A percentile compares a stretch with the other conserved stretches of the same genome.
These are phyloP conservation scores for Pythium dissimile DNA, from an alignment of 352 stramenopile species.

Conservation along the genomic window DNA sequence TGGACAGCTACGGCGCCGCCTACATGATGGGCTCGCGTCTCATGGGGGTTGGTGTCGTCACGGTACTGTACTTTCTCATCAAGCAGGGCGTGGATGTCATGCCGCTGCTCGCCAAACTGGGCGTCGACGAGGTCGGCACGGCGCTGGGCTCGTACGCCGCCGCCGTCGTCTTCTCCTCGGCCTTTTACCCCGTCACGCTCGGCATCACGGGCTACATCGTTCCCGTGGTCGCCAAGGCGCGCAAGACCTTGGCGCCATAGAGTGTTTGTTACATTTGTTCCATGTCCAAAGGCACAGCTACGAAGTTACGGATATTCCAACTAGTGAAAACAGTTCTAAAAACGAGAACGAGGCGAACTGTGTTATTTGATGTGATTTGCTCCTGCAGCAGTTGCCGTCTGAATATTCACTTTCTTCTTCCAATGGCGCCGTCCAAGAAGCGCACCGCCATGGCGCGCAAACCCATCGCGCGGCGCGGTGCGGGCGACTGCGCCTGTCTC, in stretches of 20 bases:
- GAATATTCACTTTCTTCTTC: neutral
- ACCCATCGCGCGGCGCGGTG: neutral
- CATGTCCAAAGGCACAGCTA: too few species aligned
- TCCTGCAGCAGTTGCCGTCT: neutral
- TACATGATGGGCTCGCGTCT: slow-evolving; percentile 89
- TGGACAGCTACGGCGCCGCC: slow-evolving; percentile 84
- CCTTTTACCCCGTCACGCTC: slow-evolving; percentile 79
- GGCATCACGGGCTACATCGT: slow-evolving; percentile 73
- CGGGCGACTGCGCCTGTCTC: slow-evolving; percentile 31
- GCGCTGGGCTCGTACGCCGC: slow-evolving; percentile 73
- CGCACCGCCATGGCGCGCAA: slow-evolving; percentile 27
- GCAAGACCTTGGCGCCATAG: slow-evolving; percentile 43
- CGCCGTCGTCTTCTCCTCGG: slow-evolving; percentile 71
- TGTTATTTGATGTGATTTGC: too few species aligned
- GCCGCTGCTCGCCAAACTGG: slow-evolving; percentile 65
- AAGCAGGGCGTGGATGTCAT: slow-evolving; percentile 83
- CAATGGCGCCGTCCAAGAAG: slow-evolving; percentile 46
- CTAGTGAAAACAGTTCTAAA: neutral
- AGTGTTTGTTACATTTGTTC: neutral
- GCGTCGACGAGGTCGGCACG: slow-evolving; percentile 66
- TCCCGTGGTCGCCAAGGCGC: slow-evolving; percentile 60
- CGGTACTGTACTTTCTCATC: slow-evolving; percentile 67
- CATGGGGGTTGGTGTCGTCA: slow-evolving; percentile 73
- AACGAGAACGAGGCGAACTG: too few species aligned
- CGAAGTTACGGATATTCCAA: slow-evolving; percentile 1